Evolutionary conservation across 805 yeast genomes (phyloP), one percentile per base, ranked within the genome.

Genomic region (Diddensiella santjacobensis): DNA sequence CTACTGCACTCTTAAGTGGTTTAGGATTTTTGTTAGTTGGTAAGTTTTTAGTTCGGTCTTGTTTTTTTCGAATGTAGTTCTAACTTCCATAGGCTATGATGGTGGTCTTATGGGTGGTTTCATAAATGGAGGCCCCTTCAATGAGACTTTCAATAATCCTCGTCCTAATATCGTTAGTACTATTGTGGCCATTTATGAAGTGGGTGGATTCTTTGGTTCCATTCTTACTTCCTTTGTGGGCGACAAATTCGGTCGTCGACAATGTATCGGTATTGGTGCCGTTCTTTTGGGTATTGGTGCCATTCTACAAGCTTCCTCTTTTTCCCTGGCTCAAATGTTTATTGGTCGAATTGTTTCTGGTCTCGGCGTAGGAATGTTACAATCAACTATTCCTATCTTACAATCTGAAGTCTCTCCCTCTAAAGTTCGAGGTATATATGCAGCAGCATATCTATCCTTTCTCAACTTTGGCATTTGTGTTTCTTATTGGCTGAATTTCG

Each of bases 301-400:
- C 2, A 37, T 42, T 30, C 22, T 47, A 10, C 50, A 47, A 70
- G 79, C 93, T 50, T 86, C 83, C 24, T 80, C 97, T 5, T 78
- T 79, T 47, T 72, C 82, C 3, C 83, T 88, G 51, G 87, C 96
- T 95, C 51, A 65, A 72, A 10, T 64, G 81, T 77, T 81, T 53
- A 79, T 77, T n/a, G 91, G 91, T 10, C 72, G 91, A 63, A 77
- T 77, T 24, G 68, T 85, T 52, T 80, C 86, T 22, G 95, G 96
- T 50, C 57, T 83, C 11, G 85, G 86, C 52, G 87, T 87, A 51
- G 95, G 95, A 15, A 23, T 41, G 33, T 10, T 42, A 19, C 46
- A 42, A 23, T 42, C 46, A 13, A 30, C 42, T 18, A 33, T 42
- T 20, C 46, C 46, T 17, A 33, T 30, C 19, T 20, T 42, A 11